phyloP scores from a whole-genome alignment of 2,329 filamentous ascomycete genomes.

The Fusarium buxicola region DNA sequence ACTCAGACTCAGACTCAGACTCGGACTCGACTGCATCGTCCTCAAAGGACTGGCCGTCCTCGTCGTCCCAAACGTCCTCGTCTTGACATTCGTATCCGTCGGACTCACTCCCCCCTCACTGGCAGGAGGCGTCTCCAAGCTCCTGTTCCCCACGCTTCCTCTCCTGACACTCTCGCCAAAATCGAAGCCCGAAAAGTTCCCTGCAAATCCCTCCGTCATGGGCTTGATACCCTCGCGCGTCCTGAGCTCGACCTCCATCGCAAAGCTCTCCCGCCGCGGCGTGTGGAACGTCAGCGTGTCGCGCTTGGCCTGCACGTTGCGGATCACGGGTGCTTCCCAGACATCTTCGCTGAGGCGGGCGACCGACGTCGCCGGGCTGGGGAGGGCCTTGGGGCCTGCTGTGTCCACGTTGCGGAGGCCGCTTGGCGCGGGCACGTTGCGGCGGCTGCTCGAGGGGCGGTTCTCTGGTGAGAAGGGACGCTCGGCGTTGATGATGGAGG shows the following conservation, averaged over 20 bases:
- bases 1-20: slow-evolving; percentile 39
- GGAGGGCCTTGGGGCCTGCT: slow-evolving; percentile 50
- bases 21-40: slow-evolving; percentile 44
- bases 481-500: slow-evolving; percentile 50
- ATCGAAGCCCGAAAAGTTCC: slow-evolving; percentile 55
- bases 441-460: slow-evolving; percentile 34
- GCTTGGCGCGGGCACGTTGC: slow-evolving; percentile 38
- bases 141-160: slow-evolving; percentile 33
- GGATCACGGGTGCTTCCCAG: slow-evolving; percentile 57
- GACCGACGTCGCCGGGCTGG: slow-evolving; percentile 57
- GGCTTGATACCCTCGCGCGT: slow-evolving; percentile 32
- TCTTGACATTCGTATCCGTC: slow-evolving; percentile 33
- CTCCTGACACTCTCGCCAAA: slow-evolving; percentile 50
- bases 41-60: slow-evolving; percentile 43
- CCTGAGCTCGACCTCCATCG: slow-evolving; percentile 56
- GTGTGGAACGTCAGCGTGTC: slow-evolving; percentile 62
- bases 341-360: slow-evolving; percentile 56
- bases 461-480: slow-evolving; percentile 42
- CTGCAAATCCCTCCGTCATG: slow-evolving; percentile 50
- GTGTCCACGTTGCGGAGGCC: slow-evolving; percentile 45
- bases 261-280: slow-evolving; percentile 60
- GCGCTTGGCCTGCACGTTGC: slow-evolving; percentile 61
- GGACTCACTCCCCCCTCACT: slow-evolving; percentile 32
- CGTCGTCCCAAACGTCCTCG: slow-evolving; percentile 22
- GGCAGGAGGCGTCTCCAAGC: slow-evolving; percentile 26